These are phyloP conservation scores for Colletotrichum sidae DNA, from an alignment of 2,329 filamentous ascomycete genomes.

Conservation along the genomic window DNA sequence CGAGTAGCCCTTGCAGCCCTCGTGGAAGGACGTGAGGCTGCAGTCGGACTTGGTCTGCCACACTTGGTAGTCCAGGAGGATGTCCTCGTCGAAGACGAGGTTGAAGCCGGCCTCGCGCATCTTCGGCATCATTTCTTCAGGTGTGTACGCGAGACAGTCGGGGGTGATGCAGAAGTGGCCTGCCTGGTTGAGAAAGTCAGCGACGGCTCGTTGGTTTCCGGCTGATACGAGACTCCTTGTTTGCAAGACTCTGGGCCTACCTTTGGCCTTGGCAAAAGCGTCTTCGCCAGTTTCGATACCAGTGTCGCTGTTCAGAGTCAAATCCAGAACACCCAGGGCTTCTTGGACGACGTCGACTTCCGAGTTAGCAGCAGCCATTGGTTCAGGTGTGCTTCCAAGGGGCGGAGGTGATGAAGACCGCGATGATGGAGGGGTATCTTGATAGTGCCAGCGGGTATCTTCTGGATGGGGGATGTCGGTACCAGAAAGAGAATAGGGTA, in stretches of 20 bases:
- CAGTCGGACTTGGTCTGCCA: slow-evolving; percentile 20
- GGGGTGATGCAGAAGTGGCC: slow-evolving; percentile 8
- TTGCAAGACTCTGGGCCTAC: no score
- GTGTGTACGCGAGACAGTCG: not conserved
- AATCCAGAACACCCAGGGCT: no score
- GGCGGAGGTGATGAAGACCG: no score
- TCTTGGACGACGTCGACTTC: no score
- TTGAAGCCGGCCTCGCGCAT: not conserved
- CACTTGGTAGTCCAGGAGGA: slow-evolving; percentile 4
- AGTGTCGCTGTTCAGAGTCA: not conserved
- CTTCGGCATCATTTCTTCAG: not conserved
- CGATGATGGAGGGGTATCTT: not conserved
- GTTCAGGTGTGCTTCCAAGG: no score
- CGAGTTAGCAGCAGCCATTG: no score
- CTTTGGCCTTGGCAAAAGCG: not conserved
- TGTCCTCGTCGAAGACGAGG: not conserved
- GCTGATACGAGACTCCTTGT: no score
- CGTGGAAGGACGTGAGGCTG: slow-evolving; percentile 7
- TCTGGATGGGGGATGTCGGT: not conserved
- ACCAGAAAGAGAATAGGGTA: not conserved
- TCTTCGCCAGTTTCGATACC: no score
- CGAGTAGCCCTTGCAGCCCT: slow-evolving; percentile 13
- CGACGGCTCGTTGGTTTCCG: not conserved
- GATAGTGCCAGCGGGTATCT: slow-evolving; percentile 22
- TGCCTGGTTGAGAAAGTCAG: not conserved